Conservation (phyloP, 225 moss, liverwort and hornwort genomes). For the Bryum argenteum region DNA sequence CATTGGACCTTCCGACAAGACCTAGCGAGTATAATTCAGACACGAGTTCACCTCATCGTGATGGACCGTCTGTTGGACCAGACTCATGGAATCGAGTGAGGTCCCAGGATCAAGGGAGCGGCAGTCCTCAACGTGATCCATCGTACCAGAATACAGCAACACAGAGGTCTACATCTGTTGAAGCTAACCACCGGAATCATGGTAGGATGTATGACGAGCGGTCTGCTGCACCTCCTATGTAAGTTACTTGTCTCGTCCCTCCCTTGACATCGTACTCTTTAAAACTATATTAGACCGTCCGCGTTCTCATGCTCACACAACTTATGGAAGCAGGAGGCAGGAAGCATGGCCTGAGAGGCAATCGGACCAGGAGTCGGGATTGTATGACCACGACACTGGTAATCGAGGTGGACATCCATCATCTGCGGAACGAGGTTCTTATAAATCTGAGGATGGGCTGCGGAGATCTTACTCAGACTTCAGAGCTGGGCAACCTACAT, state of each 20-base stretch:
- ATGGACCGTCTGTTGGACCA: constrained; percentile 34
- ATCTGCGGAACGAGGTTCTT: constrained; percentile 28
- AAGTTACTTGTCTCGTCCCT: too few species aligned
- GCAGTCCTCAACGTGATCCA: constrained; percentile 16
- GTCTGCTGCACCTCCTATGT: too few species aligned
- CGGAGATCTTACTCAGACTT: constrained; percentile 42
- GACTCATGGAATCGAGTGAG: constrained; percentile 38
- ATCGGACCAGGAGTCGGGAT: constrained; percentile 31
- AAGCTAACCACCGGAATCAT: constrained; percentile 30
- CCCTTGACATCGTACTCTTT: too few species aligned
- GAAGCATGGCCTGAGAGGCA: constrained; percentile 36
- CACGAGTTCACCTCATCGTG: constrained; percentile 29
- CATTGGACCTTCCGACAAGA: constrained; percentile 37
- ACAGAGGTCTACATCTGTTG: constrained; percentile 22
- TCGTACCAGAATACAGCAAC: constrained; percentile 29
- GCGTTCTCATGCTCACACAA: too few species aligned
- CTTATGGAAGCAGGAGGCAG: too few species aligned
- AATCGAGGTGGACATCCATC: constrained; percentile 26
- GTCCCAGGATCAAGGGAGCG: constrained; percentile 19
- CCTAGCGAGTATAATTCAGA: constrained; percentile 32
- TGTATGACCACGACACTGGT: constrained; percentile 34
- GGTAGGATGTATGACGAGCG: too few species aligned
- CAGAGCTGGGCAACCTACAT: constrained; percentile 32
- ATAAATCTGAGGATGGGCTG: constrained; percentile 29
- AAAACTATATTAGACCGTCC: too few species aligned